Evolutionary conservation across 1,139 yeast species (phyloP).

Genomic region (Arxiozyma bovina): DNA sequence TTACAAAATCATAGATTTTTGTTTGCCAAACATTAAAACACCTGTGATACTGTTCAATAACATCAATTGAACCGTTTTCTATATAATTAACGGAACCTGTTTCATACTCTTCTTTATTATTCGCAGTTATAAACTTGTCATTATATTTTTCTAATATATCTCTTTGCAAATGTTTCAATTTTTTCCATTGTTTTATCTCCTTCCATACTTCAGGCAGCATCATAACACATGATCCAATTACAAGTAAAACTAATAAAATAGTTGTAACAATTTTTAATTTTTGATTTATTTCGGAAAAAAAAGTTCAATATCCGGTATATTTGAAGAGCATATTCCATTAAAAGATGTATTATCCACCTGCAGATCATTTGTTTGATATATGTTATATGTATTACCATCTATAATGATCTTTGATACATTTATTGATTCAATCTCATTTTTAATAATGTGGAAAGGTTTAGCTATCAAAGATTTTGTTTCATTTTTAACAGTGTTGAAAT

Average conservation of each 20-base stretch:
- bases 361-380: neutral
- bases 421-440: constrained; percentile 32
- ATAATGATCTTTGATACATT: constrained; percentile 22
- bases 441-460: constrained; percentile 47
- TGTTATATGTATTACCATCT: constrained; percentile 5
- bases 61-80: constrained; percentile 16
- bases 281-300: constrained; percentile 31
- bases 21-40: constrained; percentile 27
- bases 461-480: constrained; percentile 40
- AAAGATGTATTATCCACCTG: neutral
- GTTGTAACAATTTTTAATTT: constrained; percentile 33
- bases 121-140: neutral
- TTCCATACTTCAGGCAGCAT: constrained; percentile 38
- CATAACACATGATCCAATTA: constrained; percentile 34
- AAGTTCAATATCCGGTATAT: constrained; percentile 25
- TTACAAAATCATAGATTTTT: constrained; percentile 9
- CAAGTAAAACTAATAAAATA: constrained; percentile 36
- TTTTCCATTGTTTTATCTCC: constrained; percentile 46
- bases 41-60: constrained; percentile 26
- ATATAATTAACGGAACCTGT: neutral
- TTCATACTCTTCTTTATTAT: neutral
- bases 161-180: constrained; percentile 29
- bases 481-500: constrained; percentile 47
- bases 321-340: constrained; percentile 21
- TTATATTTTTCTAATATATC: neutral